Evolutionary conservation across 1,139 yeast species (phyloP).

Genomic region (Geotrichum phurueaensis): DNA sequence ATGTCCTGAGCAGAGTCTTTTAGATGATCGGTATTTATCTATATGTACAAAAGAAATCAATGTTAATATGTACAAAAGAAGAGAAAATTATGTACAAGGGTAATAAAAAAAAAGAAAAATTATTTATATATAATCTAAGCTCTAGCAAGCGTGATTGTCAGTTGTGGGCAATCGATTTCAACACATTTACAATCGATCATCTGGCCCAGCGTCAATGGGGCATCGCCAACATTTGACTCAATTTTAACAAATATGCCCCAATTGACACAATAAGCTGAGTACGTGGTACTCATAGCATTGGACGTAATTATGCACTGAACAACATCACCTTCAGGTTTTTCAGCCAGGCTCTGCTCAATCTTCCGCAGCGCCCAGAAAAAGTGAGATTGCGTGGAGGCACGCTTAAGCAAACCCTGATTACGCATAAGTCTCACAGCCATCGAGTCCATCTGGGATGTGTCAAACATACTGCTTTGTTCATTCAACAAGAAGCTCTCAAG

Average conservation of each 20-base stretch:
- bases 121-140: background rate
- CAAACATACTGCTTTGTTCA: constrained; percentile 9
- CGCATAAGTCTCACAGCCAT: constrained; percentile 14
- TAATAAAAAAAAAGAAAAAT: background rate
- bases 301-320: constrained; percentile 13
- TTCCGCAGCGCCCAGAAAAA: constrained; percentile 14
- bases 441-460: constrained; percentile 11
- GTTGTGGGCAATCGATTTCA: constrained; percentile 5
- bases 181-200: constrained; percentile 4
- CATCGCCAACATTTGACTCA: constrained; percentile 9
- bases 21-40: constrained; percentile 7
- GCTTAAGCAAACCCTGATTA: constrained; percentile 14
- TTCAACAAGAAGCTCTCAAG: constrained; percentile 41
- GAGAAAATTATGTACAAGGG: background rate
- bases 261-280: constrained; percentile 17
- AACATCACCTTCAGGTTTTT: background rate
- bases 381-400: constrained; percentile 12
- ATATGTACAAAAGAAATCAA: background rate
- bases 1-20: constrained; percentile 24
- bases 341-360: constrained; percentile 3
- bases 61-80: background rate
- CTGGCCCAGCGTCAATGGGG: constrained; percentile 10
- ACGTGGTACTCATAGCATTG: constrained; percentile 1
- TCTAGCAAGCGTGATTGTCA: constrained; percentile 1
- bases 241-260: constrained; percentile 19